Base-by-base conservation (phyloP, 176 grass and related monocot species). In the Aegilops umbellulata region DNA sequence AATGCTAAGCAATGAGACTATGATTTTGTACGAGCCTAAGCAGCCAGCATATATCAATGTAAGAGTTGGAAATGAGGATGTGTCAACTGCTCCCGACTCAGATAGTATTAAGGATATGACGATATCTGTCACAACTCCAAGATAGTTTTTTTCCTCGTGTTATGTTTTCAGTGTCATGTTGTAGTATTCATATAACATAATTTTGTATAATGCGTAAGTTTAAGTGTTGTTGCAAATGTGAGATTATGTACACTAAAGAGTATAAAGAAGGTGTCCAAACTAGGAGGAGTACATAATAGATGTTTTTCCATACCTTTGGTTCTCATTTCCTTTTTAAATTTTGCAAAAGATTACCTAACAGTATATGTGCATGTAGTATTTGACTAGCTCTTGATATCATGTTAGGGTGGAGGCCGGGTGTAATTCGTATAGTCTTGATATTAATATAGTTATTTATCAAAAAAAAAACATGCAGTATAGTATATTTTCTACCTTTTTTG, bases 1-100 rank as follows among this genome's bases (percentile, higher is more conserved):
- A 27, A 80, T 80, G 78, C 36, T 80, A 64, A 65, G 60, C 24
- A 80, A 15, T 65, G 60, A 80, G 4, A 80, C 60, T 80, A 80
- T 80, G 60, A 80, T 44, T 38, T 26, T 80, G 60, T 36, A 25
- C 13, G 60, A 29, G 23, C 78, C 78, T 80, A 65, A 80, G 78
- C 24, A 80, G 13, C 78, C 78, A 46, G 78, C 78, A 65, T 65
- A 65, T 65, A 65, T 80, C 60, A 39, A 80, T 46, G 78, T 64
- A 20, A 65, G 78, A 42, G 78, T 49, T 1, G 42, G 25, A 51
- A 68, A 81, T 23, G 42, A 32, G 34, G 20, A 81, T 1, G 2
- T 3, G 0, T 66, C 63, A 0, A n/a, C 26, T 32, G 6, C 5
- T 49, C 19, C 26, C 6, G 42, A 68, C 20, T n/a, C 63, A 53